phyloP scores from a whole-genome alignment of 345 rosid genomes.

The Acer campestre region DNA sequence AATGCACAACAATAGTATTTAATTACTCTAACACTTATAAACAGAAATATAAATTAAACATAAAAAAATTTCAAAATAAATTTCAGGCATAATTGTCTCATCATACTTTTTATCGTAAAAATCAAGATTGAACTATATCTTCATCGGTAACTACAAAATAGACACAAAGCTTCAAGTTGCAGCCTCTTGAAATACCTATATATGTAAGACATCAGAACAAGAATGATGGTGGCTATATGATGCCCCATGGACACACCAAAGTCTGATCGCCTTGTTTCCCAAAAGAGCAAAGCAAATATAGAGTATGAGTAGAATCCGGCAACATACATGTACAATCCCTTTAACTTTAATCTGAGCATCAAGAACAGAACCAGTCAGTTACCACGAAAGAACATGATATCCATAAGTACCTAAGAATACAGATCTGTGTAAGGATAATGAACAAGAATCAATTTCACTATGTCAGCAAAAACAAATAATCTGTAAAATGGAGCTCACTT shows the following conservation, averaged over 20 bases:
- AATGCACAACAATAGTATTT: too few relatives aligned
- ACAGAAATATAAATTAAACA: not conserved
- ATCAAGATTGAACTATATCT: conserved; percentile 3
- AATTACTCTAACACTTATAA: too few relatives aligned
- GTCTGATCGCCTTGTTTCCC: conserved; percentile 87
- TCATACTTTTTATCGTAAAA: not conserved
- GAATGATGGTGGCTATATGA: conserved; percentile 60
- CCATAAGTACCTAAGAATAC: not conserved
- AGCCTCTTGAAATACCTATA: conserved; percentile 47
- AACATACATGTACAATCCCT: conserved; percentile 66
- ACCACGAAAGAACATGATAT: conserved; percentile 1
- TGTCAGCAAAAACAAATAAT: not conserved
- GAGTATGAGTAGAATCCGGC: conserved; percentile 87
- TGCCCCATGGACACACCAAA: conserved; percentile 74
- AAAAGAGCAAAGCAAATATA: conserved; percentile 71
- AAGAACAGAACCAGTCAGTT: conserved; percentile 21
- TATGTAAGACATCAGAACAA: conserved; percentile 62
- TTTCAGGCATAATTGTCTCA: not conserved
- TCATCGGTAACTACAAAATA: not conserved
- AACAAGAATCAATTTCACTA: conserved; percentile 11
- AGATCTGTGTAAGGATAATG: not conserved
- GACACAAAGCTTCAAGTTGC: not conserved
- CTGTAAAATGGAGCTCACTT: conserved; percentile 53
- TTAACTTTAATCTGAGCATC: conserved; percentile 60
- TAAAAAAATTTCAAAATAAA: not conserved